Base-by-base conservation (phyloP, 2,329 filamentous ascomycete species). In the Tolypocladium endophyticum region DNA sequence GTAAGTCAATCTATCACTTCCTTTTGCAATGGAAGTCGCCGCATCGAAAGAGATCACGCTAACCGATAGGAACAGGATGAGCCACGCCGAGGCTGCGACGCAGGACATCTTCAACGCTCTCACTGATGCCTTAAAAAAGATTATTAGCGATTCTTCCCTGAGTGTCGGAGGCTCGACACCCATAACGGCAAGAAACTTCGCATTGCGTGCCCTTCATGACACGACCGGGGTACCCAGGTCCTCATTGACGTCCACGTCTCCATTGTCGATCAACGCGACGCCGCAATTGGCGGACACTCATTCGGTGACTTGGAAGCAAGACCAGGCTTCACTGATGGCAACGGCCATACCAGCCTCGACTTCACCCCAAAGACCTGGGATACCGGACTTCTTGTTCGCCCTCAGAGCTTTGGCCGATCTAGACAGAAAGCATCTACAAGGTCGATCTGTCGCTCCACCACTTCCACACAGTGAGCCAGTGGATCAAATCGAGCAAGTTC, bases 51-150 rank as follows among this genome's bases (percentile, higher is more conserved):
- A 38, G 5, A 39, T 33, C 2, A 2, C 18, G 4, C 20, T 18
- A 12, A 57, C 35, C n/a, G 39, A 58, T 23, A 38, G 33, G 5
- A 18, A 47, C 1, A 50, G 58, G 7, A 36, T 45, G n/a, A 33
- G 55, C 23, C n/a, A 18, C 3, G 18, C 47, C 9, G 43, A 41
- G 14, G 28, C 9, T 20, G 23, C 30, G 20, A 33, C 52, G 4
- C 28, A 35, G 28, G 35, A 28, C 53, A 41, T 67, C 16, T 58
- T 66, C 25, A 60, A 60, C 30, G 58, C 59, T n/a, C 59, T 67
- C 39, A 58, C 59, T 20, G 41, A 63, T 23, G 64, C 64, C 23
- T 57, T 67, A 33, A 64, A 45, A n/a, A 45, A 47, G 23, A 54
- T 58, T 3, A 16, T 65, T 14, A 45, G 28, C 16, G 50, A n/a